Base-by-base conservation (phyloP, 371 early-diverging fungal species). In the Batkoa obscura region DNA sequence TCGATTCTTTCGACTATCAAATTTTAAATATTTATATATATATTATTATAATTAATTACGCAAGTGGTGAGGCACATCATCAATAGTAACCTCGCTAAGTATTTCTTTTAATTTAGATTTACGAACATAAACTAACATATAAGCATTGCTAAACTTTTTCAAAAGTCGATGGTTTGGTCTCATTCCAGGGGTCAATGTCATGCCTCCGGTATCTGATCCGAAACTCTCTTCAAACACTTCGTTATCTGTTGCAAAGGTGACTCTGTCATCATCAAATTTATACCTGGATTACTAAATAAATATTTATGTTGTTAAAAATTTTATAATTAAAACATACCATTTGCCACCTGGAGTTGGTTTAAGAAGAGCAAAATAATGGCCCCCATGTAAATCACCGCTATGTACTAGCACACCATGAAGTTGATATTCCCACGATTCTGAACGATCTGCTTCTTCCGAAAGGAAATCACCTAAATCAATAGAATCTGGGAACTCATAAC, bases 231-330 rank as follows among this genome's bases (percentile, higher is more conserved):
- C 92, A 62, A 94, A 75, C 6, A 92, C 98, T 59, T 98, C 98
- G 55, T 78, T 77, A 43, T 78, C 66, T 0, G 82, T 71, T 0
- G 80, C 90, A 38, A 88, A 90, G 2, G 81, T 81, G 1, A 99
- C 99, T 33, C 87, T 78, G 61, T 94, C 94, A 68, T 99, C 99
- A 66, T 99, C 98, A 66, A 98, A 99, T 43, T 89, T 88, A 67
- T 78, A 86, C 72, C 71, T 71, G 61, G 33, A 13, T 45, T n/a
- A 36, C 15, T 23, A 33, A 12, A n/a, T n/a, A n/a, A n/a, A n/a
- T n/a, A n/a, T n/a, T n/a, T n/a, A n/a, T n/a, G n/a, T n/a, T n/a
- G n/a, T 17, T 13, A 43, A 9, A 37, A 0, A 8, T 4, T 31
- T 33, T 12, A 17, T 13, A 23, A 62, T 66, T 69, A 41, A 39